These are phyloP conservation scores for Aureobasidium sp. DNA, from an alignment of 2,329 filamentous ascomycete species.

Conservation along the genomic window DNA sequence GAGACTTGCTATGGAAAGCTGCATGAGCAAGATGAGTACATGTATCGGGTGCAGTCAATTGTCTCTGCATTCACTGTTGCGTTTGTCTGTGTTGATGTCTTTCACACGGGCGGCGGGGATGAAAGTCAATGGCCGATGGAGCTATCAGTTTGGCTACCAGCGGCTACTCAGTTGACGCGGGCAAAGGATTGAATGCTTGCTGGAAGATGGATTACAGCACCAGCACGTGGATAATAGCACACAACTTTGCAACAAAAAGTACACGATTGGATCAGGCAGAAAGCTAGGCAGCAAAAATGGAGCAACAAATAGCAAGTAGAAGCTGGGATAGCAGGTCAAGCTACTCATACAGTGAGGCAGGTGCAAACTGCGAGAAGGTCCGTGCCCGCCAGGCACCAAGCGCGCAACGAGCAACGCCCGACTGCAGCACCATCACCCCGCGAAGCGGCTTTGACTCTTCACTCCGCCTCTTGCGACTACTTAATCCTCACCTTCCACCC, in stretches of 20 bases:
- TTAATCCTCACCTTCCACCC: conserved; percentile 1
- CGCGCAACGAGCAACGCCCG: background rate
- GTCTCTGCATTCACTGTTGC: background rate
- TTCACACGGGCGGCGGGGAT: background rate
- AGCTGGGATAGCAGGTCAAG: background rate
- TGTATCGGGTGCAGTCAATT: background rate
- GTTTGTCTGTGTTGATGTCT: background rate
- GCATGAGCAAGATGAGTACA: background rate
- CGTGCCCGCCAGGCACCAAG: conserved; percentile 8
- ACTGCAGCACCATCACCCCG: conserved; percentile 4
- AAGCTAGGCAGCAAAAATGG: background rate
- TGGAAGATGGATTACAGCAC: background rate
- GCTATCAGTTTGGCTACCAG: background rate
- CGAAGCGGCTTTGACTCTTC: background rate
- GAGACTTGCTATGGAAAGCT: background rate
- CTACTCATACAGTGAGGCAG: background rate
- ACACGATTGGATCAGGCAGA: background rate
- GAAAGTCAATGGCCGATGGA: background rate
- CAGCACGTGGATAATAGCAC: background rate
- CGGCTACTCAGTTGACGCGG: background rate
- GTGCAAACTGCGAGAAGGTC: conserved; percentile 5
- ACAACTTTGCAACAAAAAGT: background rate
- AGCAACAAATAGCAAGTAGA: background rate
- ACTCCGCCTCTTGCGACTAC: background rate
- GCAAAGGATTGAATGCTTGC: background rate